Evolutionary conservation across 2,329 filamentous ascomycete species (phyloP).

Genomic region (Ceratocystis variospora): DNA sequence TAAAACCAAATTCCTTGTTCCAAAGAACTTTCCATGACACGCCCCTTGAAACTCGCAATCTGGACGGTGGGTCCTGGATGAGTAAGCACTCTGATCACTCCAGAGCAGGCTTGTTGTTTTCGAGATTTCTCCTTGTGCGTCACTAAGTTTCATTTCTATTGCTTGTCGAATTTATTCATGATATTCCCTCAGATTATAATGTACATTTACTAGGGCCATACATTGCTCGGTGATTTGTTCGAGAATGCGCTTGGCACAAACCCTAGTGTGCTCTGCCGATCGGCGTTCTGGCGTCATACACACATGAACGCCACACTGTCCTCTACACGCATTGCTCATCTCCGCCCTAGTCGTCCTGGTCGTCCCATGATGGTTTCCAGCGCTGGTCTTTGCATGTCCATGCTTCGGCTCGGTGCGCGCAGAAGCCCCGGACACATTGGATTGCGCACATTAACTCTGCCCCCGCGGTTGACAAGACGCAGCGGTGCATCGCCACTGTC

Average conservation of each 20-base stretch:
- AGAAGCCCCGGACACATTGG: constrained; percentile 41
- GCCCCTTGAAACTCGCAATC: not conserved
- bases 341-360: constrained; percentile 20
- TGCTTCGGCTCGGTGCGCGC: constrained; percentile 40
- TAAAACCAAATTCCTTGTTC: not conserved
- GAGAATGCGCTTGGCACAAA: not conserved
- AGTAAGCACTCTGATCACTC: not conserved
- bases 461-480: constrained; percentile 37
- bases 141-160: not conserved
- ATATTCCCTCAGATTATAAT: not conserved
- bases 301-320: not conserved
- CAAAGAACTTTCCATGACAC: not conserved
- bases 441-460: constrained; percentile 44
- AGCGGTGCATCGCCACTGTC: constrained; percentile 26
- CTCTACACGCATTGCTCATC: constrained; percentile 1
- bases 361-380: constrained; percentile 26
- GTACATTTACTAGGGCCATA: not conserved
- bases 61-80: not conserved
- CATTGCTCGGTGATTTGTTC: not conserved
- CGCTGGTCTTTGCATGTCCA: constrained; percentile 38
- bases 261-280: not conserved
- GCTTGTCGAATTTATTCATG: not conserved
- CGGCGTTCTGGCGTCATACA: not conserved
- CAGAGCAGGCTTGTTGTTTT: not conserved
- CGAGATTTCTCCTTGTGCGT: not conserved